Conservation (phyloP, 2,329 filamentous ascomycete genomes). For the Lecanicillium sp. region DNA sequence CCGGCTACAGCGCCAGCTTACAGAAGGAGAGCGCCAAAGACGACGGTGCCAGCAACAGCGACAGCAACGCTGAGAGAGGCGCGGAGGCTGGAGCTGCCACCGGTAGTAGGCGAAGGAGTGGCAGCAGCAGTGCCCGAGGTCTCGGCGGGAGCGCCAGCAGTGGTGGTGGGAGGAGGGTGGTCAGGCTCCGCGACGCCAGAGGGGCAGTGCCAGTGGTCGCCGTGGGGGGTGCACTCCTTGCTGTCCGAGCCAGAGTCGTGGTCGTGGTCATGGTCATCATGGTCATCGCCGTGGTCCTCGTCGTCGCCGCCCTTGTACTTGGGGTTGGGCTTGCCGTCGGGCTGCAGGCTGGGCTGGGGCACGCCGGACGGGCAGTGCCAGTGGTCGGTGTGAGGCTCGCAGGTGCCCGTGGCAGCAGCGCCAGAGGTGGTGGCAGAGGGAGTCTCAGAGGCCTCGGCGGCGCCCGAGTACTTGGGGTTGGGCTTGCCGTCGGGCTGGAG, state of each 20-base stretch:
- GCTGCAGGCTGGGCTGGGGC: constrained; percentile 4
- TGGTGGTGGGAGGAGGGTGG: constrained; percentile 6
- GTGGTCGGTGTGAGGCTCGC: constrained; percentile 8
- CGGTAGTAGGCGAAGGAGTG: background rate
- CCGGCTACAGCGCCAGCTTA: constrained; percentile 1
- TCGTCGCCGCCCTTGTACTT: constrained; percentile 1
- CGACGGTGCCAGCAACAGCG: constrained; percentile 8
- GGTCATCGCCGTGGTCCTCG: constrained; percentile 2
- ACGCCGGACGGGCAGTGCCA: constrained; percentile 6
- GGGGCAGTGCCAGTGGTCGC: constrained; percentile 13
- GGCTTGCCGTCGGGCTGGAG: constrained; percentile 5
- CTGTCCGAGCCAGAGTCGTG: background rate
- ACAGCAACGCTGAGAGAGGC: constrained; percentile 6
- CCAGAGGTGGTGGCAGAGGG: constrained; percentile 1
- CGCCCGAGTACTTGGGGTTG: constrained; percentile 2
- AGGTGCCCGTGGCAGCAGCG: constrained; percentile 1
- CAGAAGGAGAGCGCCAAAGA: constrained; percentile 9
- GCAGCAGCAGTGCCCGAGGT: background rate
- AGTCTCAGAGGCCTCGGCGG: too few species aligned
- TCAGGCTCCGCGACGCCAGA: constrained; percentile 10
- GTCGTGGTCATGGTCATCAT: constrained; percentile 5
- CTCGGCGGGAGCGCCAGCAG: background rate
- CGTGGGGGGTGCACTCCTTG: constrained; percentile 10
- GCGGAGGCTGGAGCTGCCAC: constrained; percentile 1
- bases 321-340: constrained; percentile 5